Evolutionary conservation across 176 grass and related monocot species (phyloP), one percentile per base, ranked within the genome.

Genomic region (Pontederia crassipes): DNA sequence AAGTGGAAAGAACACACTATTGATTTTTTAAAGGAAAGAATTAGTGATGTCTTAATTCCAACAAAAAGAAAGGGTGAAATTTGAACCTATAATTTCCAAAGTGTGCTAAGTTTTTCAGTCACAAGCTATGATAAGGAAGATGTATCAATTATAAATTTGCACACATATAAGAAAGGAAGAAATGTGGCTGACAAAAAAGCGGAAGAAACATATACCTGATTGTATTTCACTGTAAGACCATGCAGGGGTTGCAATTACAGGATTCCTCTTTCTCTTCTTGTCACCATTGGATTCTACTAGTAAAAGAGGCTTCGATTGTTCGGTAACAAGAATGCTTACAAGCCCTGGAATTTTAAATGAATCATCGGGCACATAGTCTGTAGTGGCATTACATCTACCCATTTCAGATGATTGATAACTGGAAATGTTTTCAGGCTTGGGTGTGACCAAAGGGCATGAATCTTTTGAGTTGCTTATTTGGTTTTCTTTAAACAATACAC

Each of bases 181-280:
- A 40, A 40, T 40, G 32, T 24, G 20, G 20, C 20, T 24, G 20
- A 24, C 20, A 1, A 24, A 24, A 24, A 12, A 11, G 9, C 10
- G 16, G 17, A 81, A 70, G 17, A 2, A 57, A 74, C 61, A 71
- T 89, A 97, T 89, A 97, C 92, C 78, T 69, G 66, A 66, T 55
- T 70, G 71, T 70, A 78, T 76, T 75, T 97, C 92, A 80, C 74
- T 84, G 49, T 88, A 97, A 75, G 78, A 91, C 92, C 92, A 97
- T 40, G 92, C 92, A 45, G 92, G 87, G 70, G 83, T 91, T 81
- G 91, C 86, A 70, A 97, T 82, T 47, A 91, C 78, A 78, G 92
- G 87, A 52, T 80, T 91, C 70, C 78, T 84, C 57, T 91, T 97
- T 81, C 81, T 87, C 78, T 97, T 97, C 67, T 82, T 75, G 15